Evolutionary conservation across 2,329 filamentous ascomycete genomes (phyloP), one percentile per base, ranked within the genome.

Genomic region (Furcasterigmium sp.): DNA sequence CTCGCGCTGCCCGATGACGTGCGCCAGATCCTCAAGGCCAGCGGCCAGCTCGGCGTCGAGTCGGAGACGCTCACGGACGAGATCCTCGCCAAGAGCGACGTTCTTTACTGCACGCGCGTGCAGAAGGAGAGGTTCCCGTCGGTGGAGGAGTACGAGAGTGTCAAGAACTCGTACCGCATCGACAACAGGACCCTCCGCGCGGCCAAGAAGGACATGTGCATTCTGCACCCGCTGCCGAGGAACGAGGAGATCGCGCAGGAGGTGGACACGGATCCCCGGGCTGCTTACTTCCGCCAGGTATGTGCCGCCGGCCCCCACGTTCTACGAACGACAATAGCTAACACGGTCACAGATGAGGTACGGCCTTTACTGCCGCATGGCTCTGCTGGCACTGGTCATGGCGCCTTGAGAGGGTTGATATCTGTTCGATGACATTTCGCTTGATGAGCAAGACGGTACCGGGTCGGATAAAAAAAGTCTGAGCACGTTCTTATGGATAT

Each of bases 241-340:
- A 97, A 97, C 60, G 82, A 85, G 53, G 93, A 98, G 76, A 84
- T 98, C 61, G 82, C 84, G 26, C 89, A 94, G 68, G 93, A 98
- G 72, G 90, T 98, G 39, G 93, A 98, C 68, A 95, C 94, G 70
- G 93, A 98, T 70, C 89, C 94, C 63, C 75, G 93, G 56, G 93
- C 93, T 46, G 91, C 93, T 44, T 98, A 98, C 73, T 98, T 98
- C 71, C 83, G 93, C 86, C 93, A 98, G 86, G 91, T 95, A 70
- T 82, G 87, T 78, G 20, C 19, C 15, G 26, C 8, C 17, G 40
- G 13, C 29, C 11, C 29, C 25, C 34, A 39, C 13, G 5, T 40
- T 14, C 11, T 25, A 28, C 39, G 37, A 35, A 25, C 14, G n/a
- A 28, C 13, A n/a, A 23, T 44, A 52, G 52, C 73, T 80, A 64